Conservation (phyloP, 1,284 basidiomycete species). For the Ustilago loliicola region DNA sequence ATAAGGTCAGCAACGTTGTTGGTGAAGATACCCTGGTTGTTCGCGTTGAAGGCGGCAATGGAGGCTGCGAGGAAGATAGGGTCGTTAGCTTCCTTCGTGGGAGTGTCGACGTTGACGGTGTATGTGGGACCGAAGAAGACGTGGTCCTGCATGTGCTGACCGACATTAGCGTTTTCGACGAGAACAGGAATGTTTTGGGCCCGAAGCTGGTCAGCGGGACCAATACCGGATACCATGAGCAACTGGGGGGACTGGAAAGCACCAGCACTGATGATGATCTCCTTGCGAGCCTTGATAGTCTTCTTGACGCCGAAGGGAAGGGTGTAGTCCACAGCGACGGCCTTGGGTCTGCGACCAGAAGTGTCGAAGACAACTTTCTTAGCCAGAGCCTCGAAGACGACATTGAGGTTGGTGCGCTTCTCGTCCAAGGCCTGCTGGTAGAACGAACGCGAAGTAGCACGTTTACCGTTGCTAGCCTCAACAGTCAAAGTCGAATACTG, state of each 20-base stretch:
- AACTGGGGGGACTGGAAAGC: conserved; percentile 67
- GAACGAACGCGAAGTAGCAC: conserved; percentile 53
- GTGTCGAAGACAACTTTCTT: conserved; percentile 69
- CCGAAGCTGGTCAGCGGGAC: conserved; percentile 43
- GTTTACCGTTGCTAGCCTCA: conserved; percentile 35
- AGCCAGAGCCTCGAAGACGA: conserved; percentile 58
- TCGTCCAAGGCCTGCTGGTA: conserved; percentile 39
- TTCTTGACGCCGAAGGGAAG: conserved; percentile 29
- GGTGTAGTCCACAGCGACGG: conserved; percentile 49
- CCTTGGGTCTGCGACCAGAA: conserved; percentile 67
- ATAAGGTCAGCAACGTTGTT: conserved; percentile 61
- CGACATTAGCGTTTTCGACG: conserved; percentile 49
- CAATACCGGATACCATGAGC: conserved; percentile 63
- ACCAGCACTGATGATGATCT: conserved; percentile 66
- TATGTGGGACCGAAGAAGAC: conserved; percentile 58
- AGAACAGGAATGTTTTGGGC: conserved; percentile 40
- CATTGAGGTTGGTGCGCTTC: conserved; percentile 59
- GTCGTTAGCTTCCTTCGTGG: conserved; percentile 50
- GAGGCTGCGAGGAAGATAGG: conserved; percentile 48
- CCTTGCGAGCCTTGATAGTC: conserved; percentile 51
- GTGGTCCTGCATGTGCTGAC: conserved; percentile 64
- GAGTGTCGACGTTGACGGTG: conserved; percentile 49
- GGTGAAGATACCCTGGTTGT: conserved; percentile 51
- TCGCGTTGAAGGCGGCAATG: conserved; percentile 37
- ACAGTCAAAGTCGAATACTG: conserved; percentile 60